A percentile compares a stretch with the other conserved stretches of the same genome.
Conservation (phyloP, 176 grass and related monocot genomes). For the Aegilops umbellulata region DNA sequence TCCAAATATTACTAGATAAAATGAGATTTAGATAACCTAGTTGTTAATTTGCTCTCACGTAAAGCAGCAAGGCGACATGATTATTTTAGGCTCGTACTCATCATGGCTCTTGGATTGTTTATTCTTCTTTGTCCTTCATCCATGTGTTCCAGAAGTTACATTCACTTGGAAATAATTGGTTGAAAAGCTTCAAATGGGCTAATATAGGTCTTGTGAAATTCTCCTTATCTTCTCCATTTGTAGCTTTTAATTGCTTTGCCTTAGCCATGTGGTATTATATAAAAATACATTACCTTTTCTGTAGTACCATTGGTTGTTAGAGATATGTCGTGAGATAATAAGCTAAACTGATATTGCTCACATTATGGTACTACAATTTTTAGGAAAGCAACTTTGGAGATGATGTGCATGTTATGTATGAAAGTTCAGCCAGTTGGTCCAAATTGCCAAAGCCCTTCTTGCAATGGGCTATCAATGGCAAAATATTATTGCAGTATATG, state of each 20-base stretch:
- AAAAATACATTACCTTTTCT: background rate
- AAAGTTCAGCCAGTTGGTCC: slow-evolving; percentile 73
- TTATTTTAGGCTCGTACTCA: background rate
- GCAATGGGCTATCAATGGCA: slow-evolving; percentile 71
- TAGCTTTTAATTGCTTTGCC: background rate
- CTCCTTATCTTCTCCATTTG: background rate
- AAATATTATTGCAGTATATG: slow-evolving; percentile 88
- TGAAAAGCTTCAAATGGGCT: background rate
- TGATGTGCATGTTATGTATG: slow-evolving; percentile 93
- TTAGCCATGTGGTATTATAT: background rate
- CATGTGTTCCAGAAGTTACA: slow-evolving; percentile 5
- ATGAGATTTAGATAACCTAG: background rate
- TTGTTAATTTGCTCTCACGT: background rate
- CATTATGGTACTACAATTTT: slow-evolving; percentile 28
- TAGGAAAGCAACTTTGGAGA: slow-evolving; percentile 75
- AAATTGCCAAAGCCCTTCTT: slow-evolving; percentile 58
- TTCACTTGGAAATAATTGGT: background rate
- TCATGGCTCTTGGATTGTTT: background rate
- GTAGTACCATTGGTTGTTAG: background rate
- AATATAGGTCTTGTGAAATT: background rate
- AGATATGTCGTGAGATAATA: background rate
- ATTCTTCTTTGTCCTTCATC: background rate
- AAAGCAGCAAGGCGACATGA: background rate
- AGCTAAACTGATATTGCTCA: slow-evolving; percentile 11
- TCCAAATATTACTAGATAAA: background rate